Conservation (phyloP, 352 stramenopile genomes). For the Blastocystis sp. region DNA sequence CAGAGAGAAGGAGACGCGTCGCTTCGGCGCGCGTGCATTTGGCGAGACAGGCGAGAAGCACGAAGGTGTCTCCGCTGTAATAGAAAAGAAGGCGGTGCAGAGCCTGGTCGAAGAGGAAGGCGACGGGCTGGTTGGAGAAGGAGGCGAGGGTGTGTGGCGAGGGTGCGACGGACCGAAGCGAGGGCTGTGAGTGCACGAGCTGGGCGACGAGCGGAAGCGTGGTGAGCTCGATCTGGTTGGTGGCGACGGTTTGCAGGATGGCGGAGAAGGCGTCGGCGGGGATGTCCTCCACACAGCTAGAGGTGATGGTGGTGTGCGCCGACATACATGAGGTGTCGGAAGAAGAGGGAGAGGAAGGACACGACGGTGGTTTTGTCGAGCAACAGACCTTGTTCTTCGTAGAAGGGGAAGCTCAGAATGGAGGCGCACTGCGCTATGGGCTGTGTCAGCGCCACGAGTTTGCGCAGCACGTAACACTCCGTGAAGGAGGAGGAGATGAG, state of each 20-base stretch:
- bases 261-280: neutral
- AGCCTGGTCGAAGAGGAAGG: neutral
- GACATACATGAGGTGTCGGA: conserved; percentile 16
- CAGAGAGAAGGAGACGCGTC: too few relatives aligned
- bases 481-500: too few relatives aligned
- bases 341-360: conserved; percentile 6
- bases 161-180: neutral
- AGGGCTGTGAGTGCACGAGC: conserved; percentile 5
- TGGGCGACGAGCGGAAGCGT: neutral
- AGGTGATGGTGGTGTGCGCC: neutral
- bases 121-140: neutral
- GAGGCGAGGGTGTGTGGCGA: neutral
- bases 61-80: neutral
- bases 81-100: conserved; percentile 18
- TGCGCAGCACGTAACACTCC: too few relatives aligned
- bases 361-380: neutral
- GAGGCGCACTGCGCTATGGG: too few relatives aligned
- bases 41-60: neutral
- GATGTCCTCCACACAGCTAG: conserved; percentile 11
- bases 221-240: conserved; percentile 26
- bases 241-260: neutral
- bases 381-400: conserved; percentile 24
- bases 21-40: too few relatives aligned
- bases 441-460: too few relatives aligned
- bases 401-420: neutral